These are phyloP conservation scores for Yamadazyma laniorum DNA, from an alignment of 805 yeast genomes.

Conservation along the genomic window DNA sequence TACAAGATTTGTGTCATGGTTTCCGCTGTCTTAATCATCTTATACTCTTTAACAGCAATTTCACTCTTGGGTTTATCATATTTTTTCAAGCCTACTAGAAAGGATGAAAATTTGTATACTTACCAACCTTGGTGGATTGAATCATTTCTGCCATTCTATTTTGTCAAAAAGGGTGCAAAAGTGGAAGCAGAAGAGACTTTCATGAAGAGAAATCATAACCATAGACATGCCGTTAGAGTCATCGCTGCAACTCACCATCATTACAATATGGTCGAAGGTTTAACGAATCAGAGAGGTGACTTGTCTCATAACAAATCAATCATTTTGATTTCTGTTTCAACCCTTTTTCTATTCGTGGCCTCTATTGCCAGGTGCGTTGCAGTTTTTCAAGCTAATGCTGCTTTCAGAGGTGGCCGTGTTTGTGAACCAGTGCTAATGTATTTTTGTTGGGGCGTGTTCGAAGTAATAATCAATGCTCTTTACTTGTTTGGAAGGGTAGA, in stretches of 20 bases:
- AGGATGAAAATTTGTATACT: conserved; percentile 50
- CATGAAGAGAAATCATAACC: conserved; percentile 46
- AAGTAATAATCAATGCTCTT: conserved; percentile 51
- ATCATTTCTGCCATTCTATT: conserved; percentile 57
- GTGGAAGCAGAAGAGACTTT: conserved; percentile 47
- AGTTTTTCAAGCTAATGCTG: conserved; percentile 30
- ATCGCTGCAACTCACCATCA: conserved; percentile 57
- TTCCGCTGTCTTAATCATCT: conserved; percentile 28
- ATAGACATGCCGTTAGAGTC: conserved; percentile 52
- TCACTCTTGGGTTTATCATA: conserved; percentile 50
- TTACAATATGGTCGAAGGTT: conserved; percentile 28
- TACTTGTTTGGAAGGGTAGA: conserved; percentile 66
- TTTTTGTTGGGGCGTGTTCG: conserved; percentile 64
- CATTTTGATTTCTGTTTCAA: conserved; percentile 42
- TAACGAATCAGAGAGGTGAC: conserved; percentile 38
- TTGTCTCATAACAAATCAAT: conserved; percentile 54
- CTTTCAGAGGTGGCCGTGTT: conserved; percentile 20
- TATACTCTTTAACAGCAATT: conserved; percentile 55
- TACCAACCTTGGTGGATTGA: conserved; percentile 82
- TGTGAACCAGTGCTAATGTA: conserved; percentile 59
- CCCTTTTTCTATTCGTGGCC: conserved; percentile 49
- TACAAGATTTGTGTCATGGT: conserved; percentile 56
- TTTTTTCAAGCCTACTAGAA: conserved; percentile 51
- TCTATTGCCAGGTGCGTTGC: conserved; percentile 51
- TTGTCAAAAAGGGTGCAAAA: conserved; percentile 52